phyloP scores from a whole-genome alignment of 345 rosid genomes.

The Limnanthes douglasii region DNA sequence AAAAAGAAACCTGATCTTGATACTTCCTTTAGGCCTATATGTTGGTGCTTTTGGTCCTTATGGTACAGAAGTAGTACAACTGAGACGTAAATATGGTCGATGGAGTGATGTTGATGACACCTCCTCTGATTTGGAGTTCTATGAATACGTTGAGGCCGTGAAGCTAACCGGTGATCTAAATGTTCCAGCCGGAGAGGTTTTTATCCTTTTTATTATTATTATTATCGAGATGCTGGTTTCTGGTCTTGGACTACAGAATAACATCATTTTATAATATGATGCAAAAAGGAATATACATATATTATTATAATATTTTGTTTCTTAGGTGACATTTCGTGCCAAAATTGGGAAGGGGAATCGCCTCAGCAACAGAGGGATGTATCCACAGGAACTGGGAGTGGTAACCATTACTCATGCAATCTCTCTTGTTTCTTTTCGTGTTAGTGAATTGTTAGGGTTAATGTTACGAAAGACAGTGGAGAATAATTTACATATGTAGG shows the following conservation, averaged over 20 bases:
- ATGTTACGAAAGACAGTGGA: too few relatives aligned
- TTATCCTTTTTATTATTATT: slow-evolving; percentile 2
- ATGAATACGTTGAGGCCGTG: slow-evolving; percentile 94
- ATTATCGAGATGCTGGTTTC: too few relatives aligned
- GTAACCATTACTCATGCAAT: slow-evolving; percentile 25
- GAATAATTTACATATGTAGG: too few relatives aligned
- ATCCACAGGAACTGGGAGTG: slow-evolving; percentile 90
- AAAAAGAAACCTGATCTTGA: slow-evolving; percentile 9
- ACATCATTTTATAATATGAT: too few relatives aligned
- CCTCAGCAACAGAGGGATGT: slow-evolving; percentile 41
- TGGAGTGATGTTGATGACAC: slow-evolving; percentile 48
- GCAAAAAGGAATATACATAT: too few relatives aligned
- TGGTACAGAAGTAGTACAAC: slow-evolving; percentile 86
- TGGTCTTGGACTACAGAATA: too few relatives aligned
- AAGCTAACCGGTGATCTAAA: slow-evolving; percentile 98
- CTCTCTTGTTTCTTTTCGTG: too few relatives aligned
- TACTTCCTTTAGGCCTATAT: slow-evolving; percentile 64
- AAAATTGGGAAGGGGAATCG: slow-evolving; percentile 68
- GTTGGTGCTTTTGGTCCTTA: slow-evolving; percentile 96
- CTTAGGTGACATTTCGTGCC: slow-evolving; percentile 94
- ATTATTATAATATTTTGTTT: slow-evolving; percentile 8
- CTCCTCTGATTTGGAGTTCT: slow-evolving; percentile 58
- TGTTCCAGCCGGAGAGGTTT: slow-evolving; percentile 95
- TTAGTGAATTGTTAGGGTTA: too few relatives aligned
- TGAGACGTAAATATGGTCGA: slow-evolving; percentile 76